Percentiles rank a stretch among this genome's conserved stretches.
phyloP scores from a whole-genome alignment of 108 stramenopile genomes.

The Ochromonas danica region DNA sequence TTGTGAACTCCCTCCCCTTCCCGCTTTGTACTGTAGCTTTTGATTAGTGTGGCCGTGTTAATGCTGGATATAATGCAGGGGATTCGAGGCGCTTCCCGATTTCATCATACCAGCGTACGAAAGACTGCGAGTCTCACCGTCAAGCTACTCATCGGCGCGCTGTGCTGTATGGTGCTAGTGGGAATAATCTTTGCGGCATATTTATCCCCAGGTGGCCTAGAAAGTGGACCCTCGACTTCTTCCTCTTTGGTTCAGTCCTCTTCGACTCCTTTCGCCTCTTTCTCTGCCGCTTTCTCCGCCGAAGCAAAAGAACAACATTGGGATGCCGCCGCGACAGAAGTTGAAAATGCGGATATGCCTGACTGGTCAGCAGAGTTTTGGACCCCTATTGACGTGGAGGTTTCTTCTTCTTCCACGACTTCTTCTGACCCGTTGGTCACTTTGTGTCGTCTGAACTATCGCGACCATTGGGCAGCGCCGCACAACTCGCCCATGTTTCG shows the following conservation, averaged over 20 bases:
- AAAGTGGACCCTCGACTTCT: background rate
- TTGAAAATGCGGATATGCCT: background rate
- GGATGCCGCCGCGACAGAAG: background rate
- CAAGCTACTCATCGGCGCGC: background rate
- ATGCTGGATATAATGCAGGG: no score
- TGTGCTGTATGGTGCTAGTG: background rate
- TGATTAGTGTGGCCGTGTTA: no score
- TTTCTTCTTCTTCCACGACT: no score
- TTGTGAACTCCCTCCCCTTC: no score
- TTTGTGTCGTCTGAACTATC: conserved; percentile 11
- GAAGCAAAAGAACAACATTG: background rate
- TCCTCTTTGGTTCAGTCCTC: background rate
- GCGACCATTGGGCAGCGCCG: background rate
- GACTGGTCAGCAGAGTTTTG: conserved; percentile 31
- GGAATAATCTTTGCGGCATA: background rate
- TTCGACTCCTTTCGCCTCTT: background rate
- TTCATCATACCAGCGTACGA: no score
- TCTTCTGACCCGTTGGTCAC: background rate
- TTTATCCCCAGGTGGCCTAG: background rate
- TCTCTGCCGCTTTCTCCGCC: no score
- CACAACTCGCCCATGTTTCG: conserved; percentile 37
- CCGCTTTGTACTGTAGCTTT: no score
- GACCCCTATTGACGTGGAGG: conserved; percentile 33
- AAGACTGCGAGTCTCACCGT: no score
- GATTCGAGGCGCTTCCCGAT: no score